Evolutionary conservation across 176 grass and related monocot species (phyloP), one percentile per base, ranked within the genome.

Genomic region (Hyparrhenia diplandra): DNA sequence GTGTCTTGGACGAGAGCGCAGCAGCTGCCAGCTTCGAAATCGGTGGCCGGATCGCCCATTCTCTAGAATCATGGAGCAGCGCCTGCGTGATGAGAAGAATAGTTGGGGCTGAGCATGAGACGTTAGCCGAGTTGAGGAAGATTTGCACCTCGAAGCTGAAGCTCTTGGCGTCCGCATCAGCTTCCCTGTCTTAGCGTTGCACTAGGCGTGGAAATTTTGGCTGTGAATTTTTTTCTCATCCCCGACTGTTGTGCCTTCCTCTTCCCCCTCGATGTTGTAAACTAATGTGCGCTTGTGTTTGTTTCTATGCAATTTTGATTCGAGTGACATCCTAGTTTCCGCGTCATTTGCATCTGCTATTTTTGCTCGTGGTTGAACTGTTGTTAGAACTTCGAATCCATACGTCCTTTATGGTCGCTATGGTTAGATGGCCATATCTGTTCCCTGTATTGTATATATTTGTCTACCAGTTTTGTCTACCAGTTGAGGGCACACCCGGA

Each of bases 61-160:
- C 85, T 30, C 47, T 93, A 25, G 85, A 88, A 80, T 84, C 82
- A 0, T 99, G 97, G 93, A 89, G 87, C 80, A 76, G 64, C 28
- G 75, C 90, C 21, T 41, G 40, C 46, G 87, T 85, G 14, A 21
- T 93, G 49, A 90, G 97, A 69, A 93, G 80, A 75, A 83, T 90
- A 12, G 72, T 87, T 49, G 41, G 35, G 72, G 89, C 93, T 30
- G 89, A 90, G 78, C 61, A 30, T n/a, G 88, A 82, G 58, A 64
- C 84, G 25, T 31, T 96, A 68, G 75, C 58, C 0, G 75, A 96
- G 41, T 87, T 99, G 8, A 82, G 76, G 51, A 64, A 78, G 45
- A 81, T 83, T 46, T 91, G 91, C 28, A 65, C 84, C 63, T 90
- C 65, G 3, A 99, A 96, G 65, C 82, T 96, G 58, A 96, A 89